Percentiles rank a stretch among this genome's conserved stretches.
Conservation (phyloP, 208 protist species). For the Naegleria lovaniensis region DNA sequence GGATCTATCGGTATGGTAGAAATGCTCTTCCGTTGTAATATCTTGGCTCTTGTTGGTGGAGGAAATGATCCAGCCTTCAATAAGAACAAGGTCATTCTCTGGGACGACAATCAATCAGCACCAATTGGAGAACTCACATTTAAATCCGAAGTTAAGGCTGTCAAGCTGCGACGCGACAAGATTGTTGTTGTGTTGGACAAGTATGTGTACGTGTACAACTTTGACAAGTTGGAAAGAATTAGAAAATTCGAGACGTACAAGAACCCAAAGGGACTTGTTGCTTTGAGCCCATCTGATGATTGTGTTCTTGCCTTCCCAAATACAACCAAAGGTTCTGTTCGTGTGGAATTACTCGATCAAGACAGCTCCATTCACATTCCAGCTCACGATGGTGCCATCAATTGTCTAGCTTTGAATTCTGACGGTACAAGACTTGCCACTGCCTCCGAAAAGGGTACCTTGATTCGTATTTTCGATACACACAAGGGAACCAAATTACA, state of each 20-base stretch:
- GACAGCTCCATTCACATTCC: conserved; percentile 41
- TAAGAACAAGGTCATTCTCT: conserved; percentile 84
- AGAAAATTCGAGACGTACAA: conserved; percentile 67
- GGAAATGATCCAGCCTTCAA: conserved; percentile 69
- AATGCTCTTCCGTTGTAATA: conserved; percentile 88
- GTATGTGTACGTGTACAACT: conserved; percentile 83
- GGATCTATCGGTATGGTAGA: conserved; percentile 81
- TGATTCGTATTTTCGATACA: conserved; percentile 29
- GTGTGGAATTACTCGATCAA: conserved; percentile 30
- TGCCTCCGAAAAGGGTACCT: conserved; percentile 62
- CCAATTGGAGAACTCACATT: conserved; percentile 78
- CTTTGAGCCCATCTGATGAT: conserved; percentile 10
- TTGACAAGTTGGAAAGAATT: conserved; percentile 69
- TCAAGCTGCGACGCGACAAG: conserved; percentile 68
- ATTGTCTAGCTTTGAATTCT: conserved; percentile 62
- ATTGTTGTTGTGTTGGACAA: conserved; percentile 74
- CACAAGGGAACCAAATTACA: background rate
- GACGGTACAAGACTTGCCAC: conserved; percentile 74
- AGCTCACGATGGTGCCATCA: conserved; percentile 64
- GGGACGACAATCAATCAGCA: conserved; percentile 78
- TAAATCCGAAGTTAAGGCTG: conserved; percentile 65
- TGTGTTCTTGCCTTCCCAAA: conserved; percentile 31
- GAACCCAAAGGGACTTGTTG: conserved; percentile 63
- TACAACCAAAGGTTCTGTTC: conserved; percentile 20
- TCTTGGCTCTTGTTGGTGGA: conserved; percentile 80